Base-by-base conservation (phyloP, 1,284 basidiomycete genomes). In the Boletus calvinii region DNA sequence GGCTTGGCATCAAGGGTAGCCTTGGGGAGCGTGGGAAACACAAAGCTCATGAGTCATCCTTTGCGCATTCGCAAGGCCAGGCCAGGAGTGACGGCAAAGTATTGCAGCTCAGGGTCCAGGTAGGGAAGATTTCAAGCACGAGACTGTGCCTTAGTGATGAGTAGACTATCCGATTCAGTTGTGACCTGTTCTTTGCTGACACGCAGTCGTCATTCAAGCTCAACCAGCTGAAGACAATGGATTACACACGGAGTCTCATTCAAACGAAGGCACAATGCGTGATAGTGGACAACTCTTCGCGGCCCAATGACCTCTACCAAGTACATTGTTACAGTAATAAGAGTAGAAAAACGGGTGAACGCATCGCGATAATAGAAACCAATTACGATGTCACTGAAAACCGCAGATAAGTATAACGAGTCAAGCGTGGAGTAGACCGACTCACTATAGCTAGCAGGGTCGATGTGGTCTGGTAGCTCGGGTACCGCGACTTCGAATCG, bases 401-500 rank as follows among this genome's bases (percentile, higher is more conserved):
- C 1, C 38, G 11, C 13, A 10, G 2, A 15, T 58, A 2, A 56
- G 46, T 0, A 48, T 32, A 18, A 15, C 11, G 1, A 31, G 3
- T 10, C 24, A 17, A 18, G 5, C 7, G n/a, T 18, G 1, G 1
- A 24, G 7, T 11, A 45, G 2, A 32, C 15, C 20, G 18, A 83
- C 87, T 71, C 63, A 92, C 89, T 92, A 75, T 92, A 92, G 63
- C 82, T 90, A 26, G 89, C 85, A 44, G 92, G 87, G 65, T 96
- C 93, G 61, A 97, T 94, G 65, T 87, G 85, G 54, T 93, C 92
- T n/a, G 94, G 94, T 45, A 97, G 74, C 68, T 95, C 93, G 2
- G 93, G 87, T 20, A 97, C 90, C 9, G 91, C 92, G 18, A 97
- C 94, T 71, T 96, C 94, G 74, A 97, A 97, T 59, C 94, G 75